Base-by-base conservation (phyloP, 1,284 basidiomycete species). In the Sutorius eximius region DNA sequence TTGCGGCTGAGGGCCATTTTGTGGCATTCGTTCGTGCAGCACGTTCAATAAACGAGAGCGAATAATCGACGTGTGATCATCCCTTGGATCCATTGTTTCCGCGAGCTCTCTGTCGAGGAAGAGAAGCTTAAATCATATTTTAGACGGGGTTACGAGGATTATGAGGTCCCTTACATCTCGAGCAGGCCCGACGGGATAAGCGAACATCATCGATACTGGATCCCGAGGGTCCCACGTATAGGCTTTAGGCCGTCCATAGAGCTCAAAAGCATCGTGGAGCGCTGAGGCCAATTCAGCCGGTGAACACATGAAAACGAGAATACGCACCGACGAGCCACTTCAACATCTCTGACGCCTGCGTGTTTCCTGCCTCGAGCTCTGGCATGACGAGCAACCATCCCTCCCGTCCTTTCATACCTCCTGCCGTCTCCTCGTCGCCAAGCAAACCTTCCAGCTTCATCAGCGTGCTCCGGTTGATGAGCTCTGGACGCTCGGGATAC, bases 401-500 rank as follows among this genome's bases (percentile, higher is more conserved):
- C 63, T 94, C 91, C 49, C 81, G 73, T 15, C 73, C 71, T 58
- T 75, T 77, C 81, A 89, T 85, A 5, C 70, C 71, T 12, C 77
- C 82, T 11, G 83, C 85, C 33, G 81, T 72, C 15, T 93, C 88
- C 63, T 94, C 91, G 36, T 88, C 86, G 4, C 89, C 88, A 51
- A 95, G 78, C 29, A 78, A 73, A 18, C 91, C 94, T 63, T 95
- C 93, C 11, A 95, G 69, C 71, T 97, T 97, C 74, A 96, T 86
- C 59, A 97, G 74, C 6, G 92, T 94, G 62, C 91, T 93, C 62
- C 86, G 80, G 55, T 81, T 86, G 68, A 97, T 94, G 57, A 96
- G 74, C 61, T 94, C 91, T n/a, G 92, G 90, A n/a, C 91, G 82
- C 68, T 97, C 95, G 1, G 95, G 95, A 71, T 95, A 98, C 5